Evolutionary conservation across 2,329 filamentous ascomycete genomes (phyloP).

Genomic region (Tolypocladium amazonense): DNA sequence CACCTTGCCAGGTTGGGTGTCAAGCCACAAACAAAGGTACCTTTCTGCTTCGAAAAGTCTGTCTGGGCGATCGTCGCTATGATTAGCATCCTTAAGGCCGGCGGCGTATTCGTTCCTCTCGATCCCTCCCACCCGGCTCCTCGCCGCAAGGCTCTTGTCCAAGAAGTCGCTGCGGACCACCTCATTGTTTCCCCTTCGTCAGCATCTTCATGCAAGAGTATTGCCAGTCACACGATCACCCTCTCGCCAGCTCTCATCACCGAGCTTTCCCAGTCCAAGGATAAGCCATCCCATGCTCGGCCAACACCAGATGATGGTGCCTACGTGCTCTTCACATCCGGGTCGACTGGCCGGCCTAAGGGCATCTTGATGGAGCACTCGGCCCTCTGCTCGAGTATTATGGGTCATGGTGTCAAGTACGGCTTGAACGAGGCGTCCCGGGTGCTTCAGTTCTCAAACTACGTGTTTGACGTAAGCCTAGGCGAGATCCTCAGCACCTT

Average conservation of each 20-base stretch:
- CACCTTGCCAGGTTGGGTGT: not conserved
- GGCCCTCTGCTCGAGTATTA: slow-evolving; percentile 39
- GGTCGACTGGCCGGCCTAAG: slow-evolving; percentile 16
- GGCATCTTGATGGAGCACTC: slow-evolving; percentile 29
- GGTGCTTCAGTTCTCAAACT: slow-evolving; percentile 39
- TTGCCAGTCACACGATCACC: not conserved
- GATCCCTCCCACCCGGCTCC: slow-evolving; percentile 10
- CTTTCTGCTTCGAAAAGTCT: not conserved
- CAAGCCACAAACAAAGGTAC: not conserved
- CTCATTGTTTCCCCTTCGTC: not conserved
- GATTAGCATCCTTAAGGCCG: slow-evolving; percentile 14
- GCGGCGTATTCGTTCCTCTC: slow-evolving; percentile 14
- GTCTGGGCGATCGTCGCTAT: slow-evolving; percentile 8
- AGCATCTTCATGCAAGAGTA: not conserved
- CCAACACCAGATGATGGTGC: slow-evolving; percentile 2
- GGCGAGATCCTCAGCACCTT: slow-evolving; percentile 11
- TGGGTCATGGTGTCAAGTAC: slow-evolving; percentile 35
- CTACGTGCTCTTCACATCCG: slow-evolving; percentile 17
- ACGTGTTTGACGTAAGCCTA: slow-evolving; percentile 39
- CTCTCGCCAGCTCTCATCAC: not conserved
- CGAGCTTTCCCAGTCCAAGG: not conserved
- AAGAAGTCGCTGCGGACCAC: not conserved
- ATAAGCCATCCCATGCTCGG: not conserved
- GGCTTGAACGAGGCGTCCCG: slow-evolving; percentile 35
- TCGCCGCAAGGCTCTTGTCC: not conserved